Evolutionary conservation across 1,139 yeast species (phyloP).

Genomic region (Protomyces inouyei): DNA sequence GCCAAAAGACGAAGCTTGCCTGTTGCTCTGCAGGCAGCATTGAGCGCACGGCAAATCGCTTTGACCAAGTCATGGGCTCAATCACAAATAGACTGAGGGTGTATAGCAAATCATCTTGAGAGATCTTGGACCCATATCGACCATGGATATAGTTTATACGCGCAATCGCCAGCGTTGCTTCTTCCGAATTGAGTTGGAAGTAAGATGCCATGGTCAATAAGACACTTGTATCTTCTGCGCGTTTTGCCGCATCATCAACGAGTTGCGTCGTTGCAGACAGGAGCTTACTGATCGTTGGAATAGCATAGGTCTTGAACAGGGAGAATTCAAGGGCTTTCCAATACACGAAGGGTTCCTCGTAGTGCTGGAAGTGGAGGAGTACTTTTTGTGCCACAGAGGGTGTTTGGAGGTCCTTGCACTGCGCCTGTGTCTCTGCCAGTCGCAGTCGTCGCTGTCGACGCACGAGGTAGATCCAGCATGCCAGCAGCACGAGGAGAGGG

Average conservation of each 20-base stretch:
- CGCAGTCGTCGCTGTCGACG: not conserved
- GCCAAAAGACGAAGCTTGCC: conserved; percentile 4
- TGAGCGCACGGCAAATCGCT: not conserved
- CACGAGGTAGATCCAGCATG: not conserved
- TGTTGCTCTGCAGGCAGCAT: not conserved
- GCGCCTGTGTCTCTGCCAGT: no score
- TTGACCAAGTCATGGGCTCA: not conserved
- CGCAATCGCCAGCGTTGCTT: conserved; percentile 5
- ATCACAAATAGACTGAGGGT: not conserved
- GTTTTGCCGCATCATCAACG: not conserved
- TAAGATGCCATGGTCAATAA: not conserved
- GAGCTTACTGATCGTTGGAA: conserved; percentile 1
- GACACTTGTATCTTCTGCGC: conserved; percentile 7
- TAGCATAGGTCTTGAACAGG: conserved; percentile 4
- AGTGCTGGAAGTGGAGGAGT: not conserved
- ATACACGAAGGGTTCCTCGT: conserved; percentile 1
- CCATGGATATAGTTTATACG: not conserved
- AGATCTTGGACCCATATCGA: not conserved
- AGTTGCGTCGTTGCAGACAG: not conserved
- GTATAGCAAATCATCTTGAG: conserved; percentile 6
- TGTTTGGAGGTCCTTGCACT: not conserved
- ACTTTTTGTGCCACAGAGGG: not conserved
- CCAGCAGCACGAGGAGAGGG: not conserved
- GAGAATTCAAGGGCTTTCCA: conserved; percentile 4
- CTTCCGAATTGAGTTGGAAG: conserved; percentile 5